phyloP scores from a whole-genome alignment of 148 eudicot species.

The Rhododendron mucronatum region DNA sequence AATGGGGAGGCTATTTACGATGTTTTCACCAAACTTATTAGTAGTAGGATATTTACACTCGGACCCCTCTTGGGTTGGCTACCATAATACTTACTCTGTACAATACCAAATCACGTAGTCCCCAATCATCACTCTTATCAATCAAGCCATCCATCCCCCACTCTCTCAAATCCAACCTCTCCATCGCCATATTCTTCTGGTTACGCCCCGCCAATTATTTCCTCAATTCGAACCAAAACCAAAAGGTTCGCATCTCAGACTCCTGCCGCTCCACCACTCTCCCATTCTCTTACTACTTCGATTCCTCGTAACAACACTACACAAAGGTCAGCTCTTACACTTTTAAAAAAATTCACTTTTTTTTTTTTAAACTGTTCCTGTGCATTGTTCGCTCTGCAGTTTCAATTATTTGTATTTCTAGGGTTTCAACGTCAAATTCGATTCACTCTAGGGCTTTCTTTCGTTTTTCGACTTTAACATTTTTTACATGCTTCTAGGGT shows the following conservation, averaged over 20 bases:
- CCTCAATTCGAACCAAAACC: not conserved
- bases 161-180: conserved; percentile 6
- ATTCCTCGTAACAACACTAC: not conserved
- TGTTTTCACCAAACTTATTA: not conserved
- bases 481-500: not conserved
- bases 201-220: not conserved
- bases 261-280: not conserved
- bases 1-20: not conserved
- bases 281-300: conserved; percentile 1
- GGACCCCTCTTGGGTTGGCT: not conserved
- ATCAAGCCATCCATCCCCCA: not conserved
- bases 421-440: conserved; percentile 9
- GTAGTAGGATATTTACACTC: not conserved
- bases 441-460: conserved; percentile 5
- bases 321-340: not conserved
- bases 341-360: not conserved
- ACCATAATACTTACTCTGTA: not conserved
- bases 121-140: not conserved
- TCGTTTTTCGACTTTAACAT: not conserved
- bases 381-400: not conserved
- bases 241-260: not conserved
- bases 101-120: conserved; percentile 7
- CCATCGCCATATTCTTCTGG: not conserved
- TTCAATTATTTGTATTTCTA: not conserved
- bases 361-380: not conserved